Percentiles rank a stretch among this genome's conserved stretches.
phyloP scores from a whole-genome alignment of 371 early-diverging fungal species.

The Chytridium lagenaria region DNA sequence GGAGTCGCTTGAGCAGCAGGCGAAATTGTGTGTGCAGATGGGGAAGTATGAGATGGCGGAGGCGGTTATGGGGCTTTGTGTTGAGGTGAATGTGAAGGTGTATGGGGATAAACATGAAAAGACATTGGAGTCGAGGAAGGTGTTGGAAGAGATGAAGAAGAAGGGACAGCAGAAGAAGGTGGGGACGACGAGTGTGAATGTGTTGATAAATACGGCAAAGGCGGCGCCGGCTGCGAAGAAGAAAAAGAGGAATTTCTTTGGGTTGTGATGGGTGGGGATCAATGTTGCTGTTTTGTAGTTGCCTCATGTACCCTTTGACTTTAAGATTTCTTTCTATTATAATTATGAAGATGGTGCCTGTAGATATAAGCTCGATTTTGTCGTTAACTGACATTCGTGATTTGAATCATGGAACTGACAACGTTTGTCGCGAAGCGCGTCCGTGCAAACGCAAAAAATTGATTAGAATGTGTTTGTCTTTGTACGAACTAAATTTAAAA shows the following conservation, averaged over 20 bases:
- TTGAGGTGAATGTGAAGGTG: not conserved
- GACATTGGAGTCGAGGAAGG: not conserved
- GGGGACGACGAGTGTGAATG: not conserved
- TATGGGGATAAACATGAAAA: not conserved
- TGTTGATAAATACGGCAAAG: not conserved
- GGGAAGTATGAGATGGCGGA: not conserved
- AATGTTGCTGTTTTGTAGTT: no score
- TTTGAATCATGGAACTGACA: no score
- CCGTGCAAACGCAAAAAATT: no score
- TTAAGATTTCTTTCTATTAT: no score
- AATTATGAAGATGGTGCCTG: no score
- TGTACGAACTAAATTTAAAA: no score
- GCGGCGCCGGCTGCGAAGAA: not conserved
- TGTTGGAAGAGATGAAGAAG: not conserved
- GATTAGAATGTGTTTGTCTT: no score
- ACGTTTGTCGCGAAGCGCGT: no score
- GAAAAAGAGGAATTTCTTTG: slow-evolving; percentile 4
- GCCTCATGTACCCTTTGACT: no score
- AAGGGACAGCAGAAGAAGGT: not conserved
- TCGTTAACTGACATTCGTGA: no score
- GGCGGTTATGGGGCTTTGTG: not conserved
- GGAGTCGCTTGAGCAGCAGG: not conserved
- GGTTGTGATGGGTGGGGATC: not conserved
- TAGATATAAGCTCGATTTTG: no score
- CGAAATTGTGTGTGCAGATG: not conserved